Base-by-base conservation (phyloP, 441 rosid species). In the Eutrema salsugineum region DNA sequence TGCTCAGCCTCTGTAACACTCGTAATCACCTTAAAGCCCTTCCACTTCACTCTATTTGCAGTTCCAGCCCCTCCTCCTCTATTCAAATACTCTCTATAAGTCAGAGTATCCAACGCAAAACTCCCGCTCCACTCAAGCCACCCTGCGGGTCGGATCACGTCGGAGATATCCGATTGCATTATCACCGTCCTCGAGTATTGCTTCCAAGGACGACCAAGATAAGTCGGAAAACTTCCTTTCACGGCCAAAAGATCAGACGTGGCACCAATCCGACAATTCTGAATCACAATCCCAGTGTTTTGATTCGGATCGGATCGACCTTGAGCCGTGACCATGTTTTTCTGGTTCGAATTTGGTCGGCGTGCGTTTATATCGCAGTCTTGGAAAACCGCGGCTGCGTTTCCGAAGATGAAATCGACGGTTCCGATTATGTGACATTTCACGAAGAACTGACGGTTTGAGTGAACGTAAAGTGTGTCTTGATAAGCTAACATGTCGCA, bases 161-260 rank as follows among this genome's bases (percentile, higher is more conserved):
- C 77, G 16, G 85, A 82, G 4, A 87, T 82, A 2, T 40, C 73
- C 11, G 84, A 75, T 6, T 83, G 85, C 85, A 85, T 85, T 24
- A 85, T 47, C 46, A 85, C 72, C 0, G 91, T 85, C 40, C 86
- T 76, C 8, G 91, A 87, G 40, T 83, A 81, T 35, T 0, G 11
- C 66, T 78, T 85, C 91, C 87, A 87, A 5, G 91, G 91, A 51
- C 91, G 73, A n/a, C 91, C 91, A 35, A 87, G 65, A 48, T 80
- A 87, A 9, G 89, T 71, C 27, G 65, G 33, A 16, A 83, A 72
- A 20, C 70, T 76, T 28, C 58, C 63, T 30, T 73, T 78, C 9
- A 63, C 84, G 0, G 84, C 64, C 5, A 38, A 24, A 20, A 87
- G 76, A 68, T 85, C 91, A 1, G 82, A 43, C 5, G 87, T 85